A percentile compares a stretch with the other conserved stretches of the same genome.
These are phyloP conservation scores for Hypoxylon fragiforme DNA, from an alignment of 495 filamentous ascomycete genomes.

Conservation along the genomic window DNA sequence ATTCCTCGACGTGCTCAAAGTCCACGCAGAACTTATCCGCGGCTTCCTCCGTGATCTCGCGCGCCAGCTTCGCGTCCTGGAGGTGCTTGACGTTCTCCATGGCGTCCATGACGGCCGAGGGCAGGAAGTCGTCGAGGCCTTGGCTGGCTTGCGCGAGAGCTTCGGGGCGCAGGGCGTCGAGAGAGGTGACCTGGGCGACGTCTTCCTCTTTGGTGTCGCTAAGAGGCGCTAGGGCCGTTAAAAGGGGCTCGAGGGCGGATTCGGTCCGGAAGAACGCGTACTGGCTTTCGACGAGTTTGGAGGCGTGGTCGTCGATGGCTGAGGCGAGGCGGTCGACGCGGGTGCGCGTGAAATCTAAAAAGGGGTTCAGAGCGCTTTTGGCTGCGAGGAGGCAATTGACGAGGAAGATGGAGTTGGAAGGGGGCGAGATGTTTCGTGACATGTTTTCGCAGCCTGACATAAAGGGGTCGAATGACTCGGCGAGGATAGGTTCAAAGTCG, in stretches of 20 bases:
- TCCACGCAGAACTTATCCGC: slow-evolving; percentile 85
- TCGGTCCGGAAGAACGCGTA: slow-evolving; percentile 69
- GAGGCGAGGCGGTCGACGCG: slow-evolving; percentile 51
- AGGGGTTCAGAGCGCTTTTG: slow-evolving; percentile 52
- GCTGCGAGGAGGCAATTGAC: slow-evolving; percentile 77
- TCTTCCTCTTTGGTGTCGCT: slow-evolving; percentile 43
- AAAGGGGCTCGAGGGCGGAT: slow-evolving; percentile 73
- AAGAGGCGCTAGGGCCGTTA: slow-evolving; percentile 58
- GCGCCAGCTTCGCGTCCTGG: slow-evolving; percentile 67
- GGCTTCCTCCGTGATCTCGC: slow-evolving; percentile 78
- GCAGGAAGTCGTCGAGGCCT: slow-evolving; percentile 85
- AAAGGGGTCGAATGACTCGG: slow-evolving; percentile 84
- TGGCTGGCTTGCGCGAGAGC: slow-evolving; percentile 69
- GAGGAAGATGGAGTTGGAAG: slow-evolving; percentile 71
- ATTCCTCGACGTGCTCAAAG: slow-evolving; percentile 84
- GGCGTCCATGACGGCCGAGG: slow-evolving; percentile 90
- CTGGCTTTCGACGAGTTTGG: slow-evolving; percentile 59
- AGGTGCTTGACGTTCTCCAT: slow-evolving; percentile 75
- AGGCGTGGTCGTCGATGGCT: slow-evolving; percentile 44
- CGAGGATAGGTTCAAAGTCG: slow-evolving; percentile 79
- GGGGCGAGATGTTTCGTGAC: slow-evolving; percentile 59
- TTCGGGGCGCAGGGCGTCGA: slow-evolving; percentile 63
- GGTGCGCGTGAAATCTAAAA: slow-evolving; percentile 56
- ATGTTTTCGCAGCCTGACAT: slow-evolving; percentile 72
- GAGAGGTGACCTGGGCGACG: slow-evolving; percentile 39